Conservation (phyloP, 2,329 filamentous ascomycete genomes). For the Trematosphaeria pertusa region DNA sequence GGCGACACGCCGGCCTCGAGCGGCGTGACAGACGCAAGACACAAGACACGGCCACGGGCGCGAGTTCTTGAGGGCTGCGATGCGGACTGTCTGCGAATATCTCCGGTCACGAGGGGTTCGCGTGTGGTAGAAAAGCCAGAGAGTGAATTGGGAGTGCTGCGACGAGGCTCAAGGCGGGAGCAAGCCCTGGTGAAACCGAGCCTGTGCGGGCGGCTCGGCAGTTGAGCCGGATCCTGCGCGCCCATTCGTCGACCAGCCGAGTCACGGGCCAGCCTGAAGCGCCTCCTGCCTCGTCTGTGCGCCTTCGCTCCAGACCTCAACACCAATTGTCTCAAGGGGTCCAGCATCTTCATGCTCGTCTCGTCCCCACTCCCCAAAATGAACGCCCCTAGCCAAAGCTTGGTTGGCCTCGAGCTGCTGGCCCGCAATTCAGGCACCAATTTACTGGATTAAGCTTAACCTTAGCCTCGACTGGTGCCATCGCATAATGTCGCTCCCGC, state of each 20-base stretch:
- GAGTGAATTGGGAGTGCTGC: slow-evolving; percentile 1
- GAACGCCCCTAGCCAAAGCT: slow-evolving; percentile 24
- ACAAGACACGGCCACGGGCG: no score
- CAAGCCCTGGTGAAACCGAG: slow-evolving; percentile 7
- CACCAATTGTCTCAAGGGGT: slow-evolving; percentile 50
- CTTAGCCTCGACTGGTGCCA: slow-evolving; percentile 22
- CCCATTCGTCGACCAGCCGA: slow-evolving; percentile 17
- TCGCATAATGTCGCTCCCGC: slow-evolving; percentile 37
- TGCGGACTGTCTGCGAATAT: no score
- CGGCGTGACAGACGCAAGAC: no score
- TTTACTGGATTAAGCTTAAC: slow-evolving; percentile 28
- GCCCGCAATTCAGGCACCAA: slow-evolving; percentile 20
- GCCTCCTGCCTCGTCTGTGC: slow-evolving; percentile 32
- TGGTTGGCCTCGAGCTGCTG: slow-evolving; percentile 30
- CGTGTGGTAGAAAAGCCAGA: no score
- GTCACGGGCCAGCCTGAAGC: slow-evolving; percentile 16
- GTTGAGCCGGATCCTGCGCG: slow-evolving; percentile 1
- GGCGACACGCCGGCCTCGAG: no score
- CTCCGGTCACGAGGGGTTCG: no score
- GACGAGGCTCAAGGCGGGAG: slow-evolving; percentile 6
- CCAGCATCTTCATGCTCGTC: slow-evolving; percentile 33
- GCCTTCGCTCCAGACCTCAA: slow-evolving; percentile 33
- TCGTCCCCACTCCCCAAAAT: slow-evolving; percentile 15
- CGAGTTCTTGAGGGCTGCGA: no score
- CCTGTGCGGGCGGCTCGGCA: slow-evolving; percentile 1